Base-by-base conservation (phyloP, 495 filamentous ascomycete genomes). In the Penicillium fimorum region DNA sequence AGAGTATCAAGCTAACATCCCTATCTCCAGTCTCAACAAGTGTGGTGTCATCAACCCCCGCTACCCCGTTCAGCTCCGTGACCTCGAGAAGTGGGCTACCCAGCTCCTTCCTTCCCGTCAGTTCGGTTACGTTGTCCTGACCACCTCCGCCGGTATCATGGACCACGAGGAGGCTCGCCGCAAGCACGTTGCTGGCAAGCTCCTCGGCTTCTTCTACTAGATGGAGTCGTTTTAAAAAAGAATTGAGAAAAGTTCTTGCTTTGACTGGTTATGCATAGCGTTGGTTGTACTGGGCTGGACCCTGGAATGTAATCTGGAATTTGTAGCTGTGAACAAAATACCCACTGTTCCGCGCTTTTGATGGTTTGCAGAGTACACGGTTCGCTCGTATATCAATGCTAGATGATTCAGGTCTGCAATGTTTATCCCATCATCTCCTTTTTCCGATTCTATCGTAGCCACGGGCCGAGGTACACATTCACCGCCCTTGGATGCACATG, bases 61-160 rank as follows among this genome's bases (percentile, higher is more conserved):
- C 74, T 98, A 96, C 88, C 96, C 96, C 84, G 87, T 98, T 75
- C 92, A 91, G 76, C 91, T 98, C 70, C 81, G 82, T 72, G 95
- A 97, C 72, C 85, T 98, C 72, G 94, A 96, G 87, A 96, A 96
- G 81, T 98, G 94, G 94, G 89, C 97, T 71, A 89, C 93, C 72
- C 95, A 96, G 87, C 89, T 98, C 62, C 83, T 97, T 42, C 94
- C 94, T 57, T 91, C 94, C 56, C 94, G 94, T 96, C 94, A 98
- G 79, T 97, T 98, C 84, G 94, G 94, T 67, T 97, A 88, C 82
- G 91, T 98, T 72, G 91, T 98, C 78, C 87, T 97, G 70, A 98
- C 94, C 72, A 98, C 94, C 77, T 96, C 91, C 53, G 90, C 94
- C 55, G 95, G 94, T 73, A 97, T 98, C 75, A 97, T 98, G 93